Conservation (phyloP, 2,329 filamentous ascomycete genomes). For the Teratosphaeria destructans region DNA sequence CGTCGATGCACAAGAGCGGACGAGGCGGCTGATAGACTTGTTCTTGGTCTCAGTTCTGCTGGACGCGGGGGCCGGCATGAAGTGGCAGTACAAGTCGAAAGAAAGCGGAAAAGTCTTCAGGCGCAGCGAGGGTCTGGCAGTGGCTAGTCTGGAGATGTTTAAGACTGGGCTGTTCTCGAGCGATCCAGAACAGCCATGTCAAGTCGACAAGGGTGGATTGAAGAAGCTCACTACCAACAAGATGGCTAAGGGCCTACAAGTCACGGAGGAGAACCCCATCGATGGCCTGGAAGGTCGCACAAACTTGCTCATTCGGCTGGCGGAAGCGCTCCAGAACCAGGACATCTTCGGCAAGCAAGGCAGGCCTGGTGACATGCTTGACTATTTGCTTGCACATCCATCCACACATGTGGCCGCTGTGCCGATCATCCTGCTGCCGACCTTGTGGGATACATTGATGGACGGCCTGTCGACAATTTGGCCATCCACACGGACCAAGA, state of each 20-base stretch:
- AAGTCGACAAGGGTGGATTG: conserved; percentile 79
- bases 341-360: conserved; percentile 77
- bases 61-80: conserved; percentile 78
- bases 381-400: conserved; percentile 86
- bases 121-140: conserved; percentile 79
- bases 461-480: conserved; percentile 78
- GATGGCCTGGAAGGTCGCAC: conserved; percentile 78
- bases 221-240: conserved; percentile 61
- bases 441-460: conserved; percentile 85
- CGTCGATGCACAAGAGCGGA: conserved; percentile 62
- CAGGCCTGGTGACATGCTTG: conserved; percentile 88
- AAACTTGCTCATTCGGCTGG: conserved; percentile 64
- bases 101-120: conserved; percentile 75
- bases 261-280: conserved; percentile 67
- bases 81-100: conserved; percentile 86
- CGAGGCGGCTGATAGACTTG: conserved; percentile 64
- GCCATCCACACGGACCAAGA: conserved; percentile 74
- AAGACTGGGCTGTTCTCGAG: conserved; percentile 84
- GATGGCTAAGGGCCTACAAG: conserved; percentile 75
- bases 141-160: conserved; percentile 79
- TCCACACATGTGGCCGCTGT: conserved; percentile 81
- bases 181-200: conserved; percentile 66
- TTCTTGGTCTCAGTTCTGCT: conserved; percentile 73
- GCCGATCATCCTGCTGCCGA: conserved; percentile 75
- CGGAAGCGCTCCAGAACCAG: conserved; percentile 64